Evolutionary conservation across 306 rosid genomes (phyloP), one percentile per base, ranked within the genome.

Genomic region (Cucurbita pepo): DNA sequence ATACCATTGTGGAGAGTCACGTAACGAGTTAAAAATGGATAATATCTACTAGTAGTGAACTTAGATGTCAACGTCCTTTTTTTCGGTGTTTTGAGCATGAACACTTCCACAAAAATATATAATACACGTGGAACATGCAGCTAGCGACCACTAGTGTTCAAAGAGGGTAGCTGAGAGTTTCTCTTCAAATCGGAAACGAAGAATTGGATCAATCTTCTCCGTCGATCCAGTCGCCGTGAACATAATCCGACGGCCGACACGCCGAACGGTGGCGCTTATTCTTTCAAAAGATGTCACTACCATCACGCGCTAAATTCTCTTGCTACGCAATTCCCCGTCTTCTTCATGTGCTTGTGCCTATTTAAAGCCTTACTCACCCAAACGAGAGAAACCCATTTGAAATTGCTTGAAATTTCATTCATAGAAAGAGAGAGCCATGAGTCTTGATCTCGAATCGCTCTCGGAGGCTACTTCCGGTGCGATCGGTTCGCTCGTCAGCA

Each of bases 401-500:
- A 69, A 30, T 69, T 69, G 11, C 44, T 69, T 14, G 43, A 30
- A 12, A 47, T 6, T 19, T 22, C 11, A 48, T 13, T 21, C 43
- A 45, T 30, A 18, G 5, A 36, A 34, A 50, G 16, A 30, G 13
- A 14, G 45, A 51, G 70, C 65, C 74, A 88, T 86, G 97, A 83
- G 80, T 60, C 69, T 86, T 85, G 97, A 95, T 89, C 90, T 95
- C 72, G 93, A 95, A 82, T 95, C 99, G 0, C 70, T 95, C 71
- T 90, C 99, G 3, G 99, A 95, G 84, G 99, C 99, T 9, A 91
- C 99, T 53, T 95, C 99, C 3, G 99, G 99, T 6, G 99, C 99
- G 77, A 81, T 95, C 56, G 99, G 99, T 79, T 95, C 99, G 69
- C 79, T 95, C 13, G 15, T 91, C 25, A 95, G 99, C 88, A 91